Percentiles rank a stretch among this genome's conserved stretches.
These are phyloP conservation scores for Rhinocladiella mackenziei DNA, from an alignment of 2,329 filamentous ascomycete species.

Conservation along the genomic window DNA sequence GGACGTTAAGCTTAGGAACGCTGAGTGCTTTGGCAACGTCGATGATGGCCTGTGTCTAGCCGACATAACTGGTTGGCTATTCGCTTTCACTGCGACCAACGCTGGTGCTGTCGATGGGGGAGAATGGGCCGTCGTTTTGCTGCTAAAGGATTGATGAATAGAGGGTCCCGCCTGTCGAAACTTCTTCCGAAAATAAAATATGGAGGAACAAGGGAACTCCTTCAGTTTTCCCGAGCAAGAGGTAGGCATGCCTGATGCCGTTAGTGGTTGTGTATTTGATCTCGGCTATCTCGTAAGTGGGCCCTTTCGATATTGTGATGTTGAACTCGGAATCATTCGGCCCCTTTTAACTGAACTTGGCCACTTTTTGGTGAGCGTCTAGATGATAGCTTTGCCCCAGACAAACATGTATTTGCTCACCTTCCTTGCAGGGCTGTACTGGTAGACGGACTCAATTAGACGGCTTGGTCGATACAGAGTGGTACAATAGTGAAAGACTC, in stretches of 20 bases:
- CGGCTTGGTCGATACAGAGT: too few species aligned
- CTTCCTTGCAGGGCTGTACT: too few species aligned
- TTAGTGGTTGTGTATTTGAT: conserved; percentile 26
- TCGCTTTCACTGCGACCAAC: conserved; percentile 45
- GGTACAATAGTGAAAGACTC: too few species aligned
- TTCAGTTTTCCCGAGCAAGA: conserved; percentile 20
- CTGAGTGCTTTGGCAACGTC: conserved; percentile 32
- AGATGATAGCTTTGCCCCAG: too few species aligned
- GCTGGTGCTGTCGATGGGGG: conserved; percentile 48
- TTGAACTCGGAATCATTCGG: too few species aligned
- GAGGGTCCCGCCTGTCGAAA: conserved; percentile 38
- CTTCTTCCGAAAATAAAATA: conserved; percentile 32
- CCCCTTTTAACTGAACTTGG: too few species aligned
- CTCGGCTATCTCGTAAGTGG: conserved; percentile 29
- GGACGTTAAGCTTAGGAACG: conserved; percentile 41
- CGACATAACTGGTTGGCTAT: conserved; percentile 40
- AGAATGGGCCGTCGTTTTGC: conserved; percentile 43
- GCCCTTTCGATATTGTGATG: too few species aligned
- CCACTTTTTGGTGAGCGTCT: too few species aligned
- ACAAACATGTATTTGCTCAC: too few species aligned
- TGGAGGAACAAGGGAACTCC: conserved; percentile 31
- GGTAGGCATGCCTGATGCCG: conserved; percentile 30
- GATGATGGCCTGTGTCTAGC: conserved; percentile 35
- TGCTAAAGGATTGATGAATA: conserved; percentile 46
- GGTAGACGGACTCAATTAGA: too few species aligned